Evolutionary conservation across 1,284 basidiomycete genomes (phyloP), one percentile per base, ranked within the genome.

Genomic region (Caloboletus inedulis): DNA sequence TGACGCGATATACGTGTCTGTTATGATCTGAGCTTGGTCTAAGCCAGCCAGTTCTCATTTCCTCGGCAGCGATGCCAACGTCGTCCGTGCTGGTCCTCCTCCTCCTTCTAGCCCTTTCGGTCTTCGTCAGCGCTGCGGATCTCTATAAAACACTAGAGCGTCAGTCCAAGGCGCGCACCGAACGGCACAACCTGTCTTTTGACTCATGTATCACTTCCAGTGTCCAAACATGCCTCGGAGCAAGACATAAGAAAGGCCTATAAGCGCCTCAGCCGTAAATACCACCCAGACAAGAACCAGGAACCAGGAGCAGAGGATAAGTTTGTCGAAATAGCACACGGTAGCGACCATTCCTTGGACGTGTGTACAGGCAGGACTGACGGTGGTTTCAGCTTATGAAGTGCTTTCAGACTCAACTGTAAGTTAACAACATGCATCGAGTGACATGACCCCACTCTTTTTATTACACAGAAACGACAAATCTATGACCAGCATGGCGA

Each of bases 401-500:
- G 82, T 96, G 21, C 76, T 98, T 25, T 94, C 91, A 6, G 91
- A 96, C 65, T 55, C 80, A 2, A 84, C 82, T 59, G 90, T 91
- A 61, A 64, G 53, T 52, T 25, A 14, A 43, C 33, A 14, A 12
- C 30, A 21, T 56, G n/a, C 21, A n/a, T 52, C 10, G 6, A 45
- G 14, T 18, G 36, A 44, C 36, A n/a, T 52, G 34, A 45, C 39
- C 7, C 19, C 36, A 44, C 23, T 34, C 47, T 14, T 30, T 19
- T 37, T 13, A 36, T 53, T 36, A 30, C 44, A 37, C 61, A 95
- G 88, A 94, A 91, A 84, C 85, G 90, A 23, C 79, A 83, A 71
- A 91, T 96, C 58, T 98, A 97, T 71, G 94, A 98, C 68, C 80
- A 86, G 52, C 85, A 92, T 72, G 94, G 94, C 57, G 92, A 96